Evolutionary conservation across 805 yeast species (phyloP).

Genomic region (Dipodascus geniculatus): DNA sequence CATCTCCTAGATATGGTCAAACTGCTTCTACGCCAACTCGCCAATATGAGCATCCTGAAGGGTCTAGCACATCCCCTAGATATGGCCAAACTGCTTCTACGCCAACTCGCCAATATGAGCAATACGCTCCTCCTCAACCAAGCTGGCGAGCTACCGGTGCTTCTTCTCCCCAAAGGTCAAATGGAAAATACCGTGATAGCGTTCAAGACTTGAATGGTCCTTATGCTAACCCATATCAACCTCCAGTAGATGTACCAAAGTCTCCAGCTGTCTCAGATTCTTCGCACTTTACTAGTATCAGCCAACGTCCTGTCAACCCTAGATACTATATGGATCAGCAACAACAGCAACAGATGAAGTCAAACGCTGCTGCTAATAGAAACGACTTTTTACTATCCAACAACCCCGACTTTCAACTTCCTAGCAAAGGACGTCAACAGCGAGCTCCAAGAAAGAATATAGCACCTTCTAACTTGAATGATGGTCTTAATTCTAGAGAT

Average conservation of each 20-base stretch:
- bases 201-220: too few relatives aligned
- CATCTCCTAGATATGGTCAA: too few relatives aligned
- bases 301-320: slow-evolving; percentile 13
- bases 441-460: not conserved
- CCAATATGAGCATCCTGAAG: too few relatives aligned
- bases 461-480: not conserved
- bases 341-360: slow-evolving; percentile 7
- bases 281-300: slow-evolving; percentile 14
- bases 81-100: too few relatives aligned
- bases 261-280: slow-evolving; percentile 13
- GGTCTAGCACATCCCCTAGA: too few relatives aligned
- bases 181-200: too few relatives aligned
- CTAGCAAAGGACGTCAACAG: not conserved
- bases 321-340: slow-evolving; percentile 8
- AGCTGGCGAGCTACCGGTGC: slow-evolving; percentile 1
- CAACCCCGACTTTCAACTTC: slow-evolving; percentile 15
- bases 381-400: slow-evolving; percentile 12
- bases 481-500: not conserved
- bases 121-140: not conserved
- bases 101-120: slow-evolving; percentile 4
- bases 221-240: slow-evolving; percentile 6
- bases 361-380: slow-evolving; percentile 9
- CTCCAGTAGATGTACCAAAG: slow-evolving; percentile 1
- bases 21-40: too few relatives aligned
- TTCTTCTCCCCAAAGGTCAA: slow-evolving; percentile 5